Base-by-base conservation (phyloP, 164 flowering plant species). In the Litsea cubeba region DNA sequence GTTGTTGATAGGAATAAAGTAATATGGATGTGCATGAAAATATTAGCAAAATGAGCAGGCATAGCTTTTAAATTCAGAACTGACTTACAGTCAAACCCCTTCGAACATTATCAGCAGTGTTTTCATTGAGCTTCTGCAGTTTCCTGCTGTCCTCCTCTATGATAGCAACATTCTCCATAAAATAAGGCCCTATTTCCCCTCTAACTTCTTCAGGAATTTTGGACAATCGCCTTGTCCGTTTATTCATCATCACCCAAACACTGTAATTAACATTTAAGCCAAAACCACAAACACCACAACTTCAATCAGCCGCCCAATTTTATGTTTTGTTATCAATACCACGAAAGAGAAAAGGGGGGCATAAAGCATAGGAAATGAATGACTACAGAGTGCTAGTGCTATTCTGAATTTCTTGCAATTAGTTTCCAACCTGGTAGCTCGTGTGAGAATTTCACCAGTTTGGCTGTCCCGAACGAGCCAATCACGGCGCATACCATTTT, bases 401-500 rank as follows among this genome's bases (percentile, higher is more conserved):
- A 12, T 71, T 17, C 54, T 12, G 46, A 54, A 30, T 62, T 49
- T 70, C 68, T 28, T 26, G 73, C 14, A 28, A 72, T 24, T 17
- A 74, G 58, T 46, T 65, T 46, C 77, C 68, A 46, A 94, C 99
- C 99, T 94, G 72, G 97, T 86, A 32, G 99, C 99, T 82, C 97
- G 84, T 49, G 96, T 87, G 62, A 94, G 79, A 46, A 80, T 85
- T 82, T 94, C 92, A n/a, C 99, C 98, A 32, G 95, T 89, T 51
- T 81, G 83, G 54, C 81, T 62, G 72, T 94, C 91, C 25, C 91
- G 87, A 18, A 96, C 54, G 73, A 94, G 86, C 98, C 98, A 96
- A 83, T 94, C 97, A 26, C 99, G 90, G 0, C 97, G 91, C 95
- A 94, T 88, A 14, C 99, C 95, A 88, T 96, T 92, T 71, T 94